Evolutionary conservation across 2,329 filamentous ascomycete genomes (phyloP).

Genomic region (Penicillium polonicum): DNA sequence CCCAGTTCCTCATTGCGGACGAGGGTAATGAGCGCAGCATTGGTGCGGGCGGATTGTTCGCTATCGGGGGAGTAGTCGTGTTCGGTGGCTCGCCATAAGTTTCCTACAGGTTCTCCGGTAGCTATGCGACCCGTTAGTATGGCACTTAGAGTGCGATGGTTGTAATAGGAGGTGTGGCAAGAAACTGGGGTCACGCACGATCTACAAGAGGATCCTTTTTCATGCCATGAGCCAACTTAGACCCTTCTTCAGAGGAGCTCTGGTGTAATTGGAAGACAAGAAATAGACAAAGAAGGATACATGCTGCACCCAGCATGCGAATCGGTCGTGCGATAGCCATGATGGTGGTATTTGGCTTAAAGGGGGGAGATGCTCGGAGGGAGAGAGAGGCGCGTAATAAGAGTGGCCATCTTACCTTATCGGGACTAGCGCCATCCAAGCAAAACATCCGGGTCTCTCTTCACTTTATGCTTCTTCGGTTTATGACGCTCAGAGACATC

Average conservation of each 20-base stretch:
- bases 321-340: slow-evolving; percentile 88
- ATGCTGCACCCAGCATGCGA: slow-evolving; percentile 71
- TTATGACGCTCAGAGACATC: neutral
- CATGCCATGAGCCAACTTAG: slow-evolving; percentile 57
- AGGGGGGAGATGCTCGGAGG: slow-evolving; percentile 17
- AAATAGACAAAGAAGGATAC: slow-evolving; percentile 72
- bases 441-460: slow-evolving; percentile 13
- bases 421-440: slow-evolving; percentile 25
- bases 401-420: slow-evolving; percentile 26
- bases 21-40: slow-evolving; percentile 86
- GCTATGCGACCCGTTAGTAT: slow-evolving; percentile 51
- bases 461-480: slow-evolving; percentile 1
- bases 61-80: slow-evolving; percentile 76
- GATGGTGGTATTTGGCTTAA: slow-evolving; percentile 28
- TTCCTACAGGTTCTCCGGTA: slow-evolving; percentile 77
- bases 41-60: slow-evolving; percentile 76
- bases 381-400: slow-evolving; percentile 12
- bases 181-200: slow-evolving; percentile 57
- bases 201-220: slow-evolving; percentile 83
- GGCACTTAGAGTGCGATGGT: neutral
- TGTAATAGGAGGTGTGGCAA: slow-evolving; percentile 11
- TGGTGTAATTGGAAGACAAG: slow-evolving; percentile 74
- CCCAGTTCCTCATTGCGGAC: slow-evolving; percentile 88
- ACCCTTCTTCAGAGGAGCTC: slow-evolving; percentile 46
- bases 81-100: slow-evolving; percentile 68